phyloP scores from a whole-genome alignment of 768 basidiomycete species.

The Infundibulicybe gibba region DNA sequence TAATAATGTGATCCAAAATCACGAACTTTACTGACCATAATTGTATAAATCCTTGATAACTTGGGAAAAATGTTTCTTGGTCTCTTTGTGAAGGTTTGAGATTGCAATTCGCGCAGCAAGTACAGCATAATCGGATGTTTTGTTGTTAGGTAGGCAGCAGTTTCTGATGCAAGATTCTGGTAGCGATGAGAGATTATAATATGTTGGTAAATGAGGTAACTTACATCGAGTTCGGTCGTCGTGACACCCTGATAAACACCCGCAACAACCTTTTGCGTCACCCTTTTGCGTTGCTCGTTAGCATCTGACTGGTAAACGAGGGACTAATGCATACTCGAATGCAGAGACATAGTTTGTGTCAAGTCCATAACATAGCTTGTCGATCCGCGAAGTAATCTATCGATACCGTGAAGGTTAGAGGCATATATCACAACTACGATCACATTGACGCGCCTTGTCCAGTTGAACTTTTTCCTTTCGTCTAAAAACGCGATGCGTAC shows the following conservation, averaged over 20 bases:
- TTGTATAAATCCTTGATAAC: conserved; percentile 89
- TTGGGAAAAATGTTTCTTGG: conserved; percentile 93
- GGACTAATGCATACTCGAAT: conserved; percentile 62
- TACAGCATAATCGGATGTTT: conserved; percentile 96
- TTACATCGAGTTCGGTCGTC: conserved; percentile 93
- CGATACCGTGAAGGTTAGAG: conserved; percentile 8
- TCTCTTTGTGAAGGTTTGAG: conserved; percentile 98
- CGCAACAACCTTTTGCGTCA: conserved; percentile 88
- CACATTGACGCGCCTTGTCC: conserved; percentile 64
- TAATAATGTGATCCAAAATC: background rate
- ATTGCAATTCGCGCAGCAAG: conserved; percentile 98
- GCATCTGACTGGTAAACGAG: background rate
- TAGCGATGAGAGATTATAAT: background rate
- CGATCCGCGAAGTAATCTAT: conserved; percentile 83
- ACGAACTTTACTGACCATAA: conserved; percentile 54
- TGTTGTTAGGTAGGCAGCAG: conserved; percentile 95
- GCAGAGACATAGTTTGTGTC: conserved; percentile 91
- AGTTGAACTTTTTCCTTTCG: conserved; percentile 93
- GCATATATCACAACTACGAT: conserved; percentile 9
- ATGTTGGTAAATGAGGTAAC: conserved; percentile 20
- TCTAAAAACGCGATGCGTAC: conserved; percentile 27
- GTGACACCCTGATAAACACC: conserved; percentile 96
- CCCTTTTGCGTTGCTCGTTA: conserved; percentile 36
- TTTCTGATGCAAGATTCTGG: conserved; percentile 98
- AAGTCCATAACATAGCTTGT: conserved; percentile 94